phyloP scores from a whole-genome alignment of 352 stramenopile genomes.

The Plasmopara halstedii region DNA sequence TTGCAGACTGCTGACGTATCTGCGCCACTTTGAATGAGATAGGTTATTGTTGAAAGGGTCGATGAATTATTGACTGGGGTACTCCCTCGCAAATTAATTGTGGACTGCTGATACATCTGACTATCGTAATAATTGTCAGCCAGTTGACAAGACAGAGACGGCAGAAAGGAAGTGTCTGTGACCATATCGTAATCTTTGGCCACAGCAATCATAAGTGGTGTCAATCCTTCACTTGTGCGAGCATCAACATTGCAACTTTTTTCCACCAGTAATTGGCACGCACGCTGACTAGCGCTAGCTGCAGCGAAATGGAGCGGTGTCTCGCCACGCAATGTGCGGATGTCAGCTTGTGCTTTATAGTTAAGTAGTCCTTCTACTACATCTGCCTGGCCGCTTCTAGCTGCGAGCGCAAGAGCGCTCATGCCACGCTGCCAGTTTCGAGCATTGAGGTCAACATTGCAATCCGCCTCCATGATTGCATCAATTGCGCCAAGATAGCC shows the following conservation, averaged over 20 bases:
- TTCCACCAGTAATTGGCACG: conserved; percentile 68
- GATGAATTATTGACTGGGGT: conserved; percentile 43
- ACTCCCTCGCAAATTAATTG: conserved; percentile 35
- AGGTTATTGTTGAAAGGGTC: conserved; percentile 63
- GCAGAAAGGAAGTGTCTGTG: conserved; percentile 22
- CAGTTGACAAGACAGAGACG: conserved; percentile 12
- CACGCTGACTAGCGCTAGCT: conserved; percentile 43
- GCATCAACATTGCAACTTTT: conserved; percentile 60
- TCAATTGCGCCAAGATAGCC: conserved; percentile 68
- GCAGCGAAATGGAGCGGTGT: conserved; percentile 78
- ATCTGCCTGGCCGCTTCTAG: conserved; percentile 50
- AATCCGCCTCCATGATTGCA: conserved; percentile 58
- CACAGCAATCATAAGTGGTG: conserved; percentile 72
- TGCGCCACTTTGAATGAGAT: conserved; percentile 55
- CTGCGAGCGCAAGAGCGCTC: conserved; percentile 63
- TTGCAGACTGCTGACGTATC: conserved; percentile 57
- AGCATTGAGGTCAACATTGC: conserved; percentile 61
- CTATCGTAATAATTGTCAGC: conserved; percentile 5
- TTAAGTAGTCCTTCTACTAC: conserved; percentile 79
- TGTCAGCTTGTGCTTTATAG: conserved; percentile 64
- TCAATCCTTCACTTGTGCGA: conserved; percentile 59
- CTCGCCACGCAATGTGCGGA: conserved; percentile 56
- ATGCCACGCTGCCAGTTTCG: conserved; percentile 80
- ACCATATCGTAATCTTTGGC: conserved; percentile 36
- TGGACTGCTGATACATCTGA: conserved; percentile 11